Percentiles rank a stretch among this genome's conserved stretches.
These are phyloP conservation scores for Leccinum arenicola DNA, from an alignment of 768 basidiomycete species.

Conservation along the genomic window DNA sequence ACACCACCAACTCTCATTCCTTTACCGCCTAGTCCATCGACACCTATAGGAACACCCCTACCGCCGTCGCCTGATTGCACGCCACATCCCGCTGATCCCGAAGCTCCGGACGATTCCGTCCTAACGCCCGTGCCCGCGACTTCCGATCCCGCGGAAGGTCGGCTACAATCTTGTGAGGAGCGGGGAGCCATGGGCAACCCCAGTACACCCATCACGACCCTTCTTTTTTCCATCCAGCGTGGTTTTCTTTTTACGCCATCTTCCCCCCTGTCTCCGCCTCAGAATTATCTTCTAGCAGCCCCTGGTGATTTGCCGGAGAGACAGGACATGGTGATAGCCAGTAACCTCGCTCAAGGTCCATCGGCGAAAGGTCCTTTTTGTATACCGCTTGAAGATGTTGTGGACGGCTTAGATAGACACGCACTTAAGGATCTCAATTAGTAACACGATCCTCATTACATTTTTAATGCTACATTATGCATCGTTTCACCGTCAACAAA, in stretches of 20 bases:
- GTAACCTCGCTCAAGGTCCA: neutral
- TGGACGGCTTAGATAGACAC: constrained; percentile 21
- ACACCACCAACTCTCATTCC: constrained; percentile 16
- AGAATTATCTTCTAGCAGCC: constrained; percentile 35
- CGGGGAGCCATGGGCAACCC: constrained; percentile 11
- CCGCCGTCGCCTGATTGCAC: constrained; percentile 18
- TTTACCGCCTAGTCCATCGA: constrained; percentile 21
- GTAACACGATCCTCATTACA: neutral
- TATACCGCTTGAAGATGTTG: constrained; percentile 7
- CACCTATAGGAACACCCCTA: constrained; percentile 20
- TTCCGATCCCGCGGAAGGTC: neutral
- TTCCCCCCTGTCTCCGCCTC: constrained; percentile 59
- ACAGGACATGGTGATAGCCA: neutral
- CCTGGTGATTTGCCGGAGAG: constrained; percentile 3
- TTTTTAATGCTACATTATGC: constrained; percentile 7
- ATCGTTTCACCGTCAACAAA: neutral
- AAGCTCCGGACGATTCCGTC: constrained; percentile 5
- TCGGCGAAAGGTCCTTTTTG: constrained; percentile 6
- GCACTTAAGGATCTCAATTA: constrained; percentile 28
- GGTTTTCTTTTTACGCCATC: constrained; percentile 67
- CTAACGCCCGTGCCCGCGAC: neutral
- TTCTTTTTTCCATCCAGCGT: constrained; percentile 58
- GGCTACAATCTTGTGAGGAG: neutral
- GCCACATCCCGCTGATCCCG: neutral
- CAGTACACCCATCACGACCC: constrained; percentile 65